A percentile compares a stretch with the other conserved stretches of the same genome.
phyloP scores from a whole-genome alignment of 305 asterid species.

The Solanum hybrid region DNA sequence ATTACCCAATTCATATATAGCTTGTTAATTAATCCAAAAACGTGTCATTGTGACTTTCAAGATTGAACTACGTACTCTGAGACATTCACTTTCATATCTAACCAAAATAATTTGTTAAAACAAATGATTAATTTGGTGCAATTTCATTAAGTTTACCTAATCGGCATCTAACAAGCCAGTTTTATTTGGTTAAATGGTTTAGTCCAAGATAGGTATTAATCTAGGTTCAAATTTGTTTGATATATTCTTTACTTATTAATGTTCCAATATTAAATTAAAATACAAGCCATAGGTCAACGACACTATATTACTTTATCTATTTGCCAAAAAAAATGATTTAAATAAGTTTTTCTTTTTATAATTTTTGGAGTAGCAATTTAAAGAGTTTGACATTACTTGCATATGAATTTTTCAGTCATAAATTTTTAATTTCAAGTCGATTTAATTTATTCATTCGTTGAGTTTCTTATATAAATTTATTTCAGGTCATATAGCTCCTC shows the following conservation, averaged over 20 bases:
- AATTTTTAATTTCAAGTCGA: not conserved
- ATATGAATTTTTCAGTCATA: not conserved
- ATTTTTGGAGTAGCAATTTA: not conserved
- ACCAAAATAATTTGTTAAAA: constrained; percentile 14
- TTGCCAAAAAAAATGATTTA: not conserved
- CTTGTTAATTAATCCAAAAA: not conserved
- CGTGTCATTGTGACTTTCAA: not conserved
- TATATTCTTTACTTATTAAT: not conserved
- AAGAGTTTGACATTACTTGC: not conserved
- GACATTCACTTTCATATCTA: constrained; percentile 5
- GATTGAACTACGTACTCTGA: not conserved
- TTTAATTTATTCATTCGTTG: not conserved
- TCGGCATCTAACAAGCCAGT: not conserved
- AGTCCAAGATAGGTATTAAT: not conserved
- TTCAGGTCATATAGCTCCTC: not conserved
- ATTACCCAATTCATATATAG: not conserved
- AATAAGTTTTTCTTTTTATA: not conserved
- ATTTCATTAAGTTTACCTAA: constrained; percentile 9
- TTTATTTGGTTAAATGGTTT: not conserved
- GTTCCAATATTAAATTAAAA: not conserved
- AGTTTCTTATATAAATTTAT: not conserved
- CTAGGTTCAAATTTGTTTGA: not conserved
- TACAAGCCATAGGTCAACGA: not conserved
- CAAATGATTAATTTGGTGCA: constrained; percentile 11
- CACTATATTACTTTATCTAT: not conserved